These are phyloP conservation scores for Auriscalpium vulgare DNA, from an alignment of 768 basidiomycete genomes.

Conservation along the genomic window DNA sequence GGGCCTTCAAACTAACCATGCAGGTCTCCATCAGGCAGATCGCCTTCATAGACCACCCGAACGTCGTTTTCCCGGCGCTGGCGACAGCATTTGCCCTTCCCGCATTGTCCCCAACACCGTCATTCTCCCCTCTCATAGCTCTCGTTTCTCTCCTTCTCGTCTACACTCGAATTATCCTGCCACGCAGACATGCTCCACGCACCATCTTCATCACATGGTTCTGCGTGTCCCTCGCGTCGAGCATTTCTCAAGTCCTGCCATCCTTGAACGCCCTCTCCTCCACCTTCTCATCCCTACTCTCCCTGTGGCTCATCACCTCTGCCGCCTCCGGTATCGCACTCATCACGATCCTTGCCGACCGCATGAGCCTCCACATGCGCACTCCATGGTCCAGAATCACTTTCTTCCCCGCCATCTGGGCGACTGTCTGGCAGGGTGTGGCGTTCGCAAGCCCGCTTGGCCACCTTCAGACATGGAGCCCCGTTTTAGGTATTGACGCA, in stretches of 20 bases:
- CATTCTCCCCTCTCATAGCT: conserved; percentile 20
- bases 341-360: conserved; percentile 30
- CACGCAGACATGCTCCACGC: conserved; percentile 5
- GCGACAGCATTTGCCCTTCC: neutral
- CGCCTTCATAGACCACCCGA: conserved; percentile 11
- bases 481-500: conserved; percentile 39
- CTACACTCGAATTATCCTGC: conserved; percentile 14
- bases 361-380: conserved; percentile 25
- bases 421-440: conserved; percentile 46
- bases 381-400: conserved; percentile 37
- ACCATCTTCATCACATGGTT: conserved; percentile 12
- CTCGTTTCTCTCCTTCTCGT: conserved; percentile 22
- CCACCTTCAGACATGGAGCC: conserved; percentile 65
- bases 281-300: conserved; percentile 36
- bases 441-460: conserved; percentile 61
- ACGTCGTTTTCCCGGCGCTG: conserved; percentile 5
- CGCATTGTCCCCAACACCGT: conserved; percentile 24
- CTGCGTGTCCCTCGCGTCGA: conserved; percentile 20
- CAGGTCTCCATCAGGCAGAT: neutral
- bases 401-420: conserved; percentile 67
- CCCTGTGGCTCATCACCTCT: conserved; percentile 34
- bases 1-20: neutral
- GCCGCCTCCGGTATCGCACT: conserved; percentile 33
- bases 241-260: conserved; percentile 20
- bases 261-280: conserved; percentile 47